Conservation (phyloP, 805 yeast genomes). For the Barnettozyma californica region DNA sequence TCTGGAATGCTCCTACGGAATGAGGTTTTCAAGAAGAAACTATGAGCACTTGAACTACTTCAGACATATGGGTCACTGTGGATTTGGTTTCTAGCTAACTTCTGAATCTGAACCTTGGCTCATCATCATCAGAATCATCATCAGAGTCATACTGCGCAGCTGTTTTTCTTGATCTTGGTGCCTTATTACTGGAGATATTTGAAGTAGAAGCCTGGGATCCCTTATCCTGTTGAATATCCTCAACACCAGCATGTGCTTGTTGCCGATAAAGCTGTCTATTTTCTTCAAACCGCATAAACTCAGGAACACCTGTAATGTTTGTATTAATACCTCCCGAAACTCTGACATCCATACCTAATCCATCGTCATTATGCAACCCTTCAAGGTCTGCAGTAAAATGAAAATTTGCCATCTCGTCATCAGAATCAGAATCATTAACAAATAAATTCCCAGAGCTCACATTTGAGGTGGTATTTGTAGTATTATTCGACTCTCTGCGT, state of each 20-base stretch:
- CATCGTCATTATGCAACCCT: slow-evolving; percentile 15
- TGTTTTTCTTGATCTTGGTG: not conserved
- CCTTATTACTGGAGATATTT: not conserved
- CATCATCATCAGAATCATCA: slow-evolving; percentile 20
- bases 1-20: slow-evolving; percentile 40
- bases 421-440: slow-evolving; percentile 16
- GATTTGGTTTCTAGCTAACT: slow-evolving; percentile 12
- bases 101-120: slow-evolving; percentile 31
- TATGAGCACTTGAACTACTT: slow-evolving; percentile 26
- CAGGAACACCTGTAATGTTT: slow-evolving; percentile 10
- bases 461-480: not conserved
- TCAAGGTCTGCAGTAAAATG: slow-evolving; percentile 13
- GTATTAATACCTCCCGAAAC: slow-evolving; percentile 1
- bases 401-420: slow-evolving; percentile 14
- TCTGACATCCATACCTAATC: slow-evolving; percentile 21
- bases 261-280: not conserved
- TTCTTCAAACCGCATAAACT: slow-evolving; percentile 12
- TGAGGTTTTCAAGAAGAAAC: slow-evolving; percentile 16
- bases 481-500: not conserved
- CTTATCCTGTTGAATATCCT: not conserved
- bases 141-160: slow-evolving; percentile 20
- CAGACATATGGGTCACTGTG: slow-evolving; percentile 26
- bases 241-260: not conserved
- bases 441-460: slow-evolving; percentile 9
- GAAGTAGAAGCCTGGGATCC: not conserved